Conservation (phyloP, 129 eudicot genomes). For the Pittosporum tobira region DNA sequence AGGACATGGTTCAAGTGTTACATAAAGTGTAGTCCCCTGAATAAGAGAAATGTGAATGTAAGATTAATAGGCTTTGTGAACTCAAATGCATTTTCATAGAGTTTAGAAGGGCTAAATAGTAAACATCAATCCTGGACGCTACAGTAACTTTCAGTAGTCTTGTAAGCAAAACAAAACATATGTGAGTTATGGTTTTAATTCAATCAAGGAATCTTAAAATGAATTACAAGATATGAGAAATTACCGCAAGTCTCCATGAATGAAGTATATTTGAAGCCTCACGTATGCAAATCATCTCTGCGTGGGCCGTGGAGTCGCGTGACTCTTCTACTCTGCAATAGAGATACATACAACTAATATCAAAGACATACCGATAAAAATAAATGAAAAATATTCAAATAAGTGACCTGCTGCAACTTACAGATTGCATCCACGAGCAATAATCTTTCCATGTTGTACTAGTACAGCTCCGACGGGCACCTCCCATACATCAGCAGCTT, state of each 20-base stretch:
- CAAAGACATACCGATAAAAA: conserved; percentile 1
- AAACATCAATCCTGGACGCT: neutral
- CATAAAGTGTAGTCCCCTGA: conserved; percentile 86
- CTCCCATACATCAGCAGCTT: conserved; percentile 96
- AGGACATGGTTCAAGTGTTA: conserved; percentile 97
- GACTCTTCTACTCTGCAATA: conserved; percentile 79
- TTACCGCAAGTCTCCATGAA: conserved; percentile 93
- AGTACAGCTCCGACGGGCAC: conserved; percentile 98
- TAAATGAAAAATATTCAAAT: conserved; percentile 6
- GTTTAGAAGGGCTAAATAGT: neutral
- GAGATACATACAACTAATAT: conserved; percentile 1
- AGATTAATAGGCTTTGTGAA: neutral
- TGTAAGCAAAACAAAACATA: too few species aligned
- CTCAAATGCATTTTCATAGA: neutral
- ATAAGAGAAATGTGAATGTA: conserved; percentile 2
- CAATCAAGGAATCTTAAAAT: neutral
- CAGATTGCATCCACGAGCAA: conserved; percentile 92
- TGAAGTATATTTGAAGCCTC: conserved; percentile 76
- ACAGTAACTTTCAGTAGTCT: neutral
- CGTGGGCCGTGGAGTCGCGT: conserved; percentile 98
- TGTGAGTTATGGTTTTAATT: too few species aligned
- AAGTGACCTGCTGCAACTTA: conserved; percentile 26
- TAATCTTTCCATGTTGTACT: conserved; percentile 76
- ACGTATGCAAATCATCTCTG: conserved; percentile 88
- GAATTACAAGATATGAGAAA: conserved; percentile 1